A percentile compares a stretch with the other conserved stretches of the same genome.
Conservation (phyloP, 179 eudicot species). For the Pouteria campechiana region DNA sequence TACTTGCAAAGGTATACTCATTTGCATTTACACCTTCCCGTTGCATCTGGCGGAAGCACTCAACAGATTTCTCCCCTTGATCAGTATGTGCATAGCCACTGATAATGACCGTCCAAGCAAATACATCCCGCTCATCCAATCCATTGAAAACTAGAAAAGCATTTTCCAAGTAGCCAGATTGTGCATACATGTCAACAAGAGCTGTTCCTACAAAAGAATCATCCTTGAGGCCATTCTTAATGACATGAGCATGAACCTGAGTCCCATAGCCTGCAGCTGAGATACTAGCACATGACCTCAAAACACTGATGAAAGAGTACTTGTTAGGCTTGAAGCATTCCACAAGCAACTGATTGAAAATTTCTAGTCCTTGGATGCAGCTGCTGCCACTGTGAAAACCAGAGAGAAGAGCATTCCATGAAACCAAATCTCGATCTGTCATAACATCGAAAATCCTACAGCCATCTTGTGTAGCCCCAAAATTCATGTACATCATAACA, state of each 20-base stretch:
- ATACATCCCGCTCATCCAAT: constrained; percentile 19
- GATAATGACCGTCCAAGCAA: constrained; percentile 34
- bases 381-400: constrained; percentile 26
- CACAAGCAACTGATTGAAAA: constrained; percentile 43
- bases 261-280: constrained; percentile 17
- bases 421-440: constrained; percentile 22
- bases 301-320: constrained; percentile 22
- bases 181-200: constrained; percentile 39
- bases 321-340: constrained; percentile 47
- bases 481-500: constrained; percentile 28
- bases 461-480: constrained; percentile 16
- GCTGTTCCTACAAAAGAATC: constrained; percentile 25
- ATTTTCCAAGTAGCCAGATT: constrained; percentile 20
- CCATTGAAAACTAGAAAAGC: constrained; percentile 14
- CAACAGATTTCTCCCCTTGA: constrained; percentile 30
- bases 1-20: constrained; percentile 33
- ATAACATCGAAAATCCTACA: constrained; percentile 16
- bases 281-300: constrained; percentile 30
- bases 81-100: constrained; percentile 27
- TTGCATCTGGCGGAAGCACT: constrained; percentile 27
- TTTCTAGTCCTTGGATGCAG: constrained; percentile 15
- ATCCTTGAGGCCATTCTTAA: constrained; percentile 13
- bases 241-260: constrained; percentile 29
- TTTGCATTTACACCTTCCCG: constrained; percentile 28
- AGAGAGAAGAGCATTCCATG: constrained; percentile 39